These are phyloP conservation scores for Aureobasidium sp. DNA, from an alignment of 2,329 filamentous ascomycete genomes.

Conservation along the genomic window DNA sequence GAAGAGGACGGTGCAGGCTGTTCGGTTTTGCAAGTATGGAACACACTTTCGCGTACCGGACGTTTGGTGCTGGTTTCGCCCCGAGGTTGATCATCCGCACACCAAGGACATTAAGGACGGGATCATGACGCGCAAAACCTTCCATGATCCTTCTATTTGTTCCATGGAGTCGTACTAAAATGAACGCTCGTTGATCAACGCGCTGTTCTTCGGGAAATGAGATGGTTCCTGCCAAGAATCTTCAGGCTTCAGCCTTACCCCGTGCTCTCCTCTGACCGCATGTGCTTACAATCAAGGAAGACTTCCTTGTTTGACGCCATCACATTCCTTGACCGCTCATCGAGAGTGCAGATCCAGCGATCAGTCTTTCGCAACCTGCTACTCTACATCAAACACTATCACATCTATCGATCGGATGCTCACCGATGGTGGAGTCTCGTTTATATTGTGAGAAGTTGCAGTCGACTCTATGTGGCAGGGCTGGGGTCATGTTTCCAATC, in stretches of 20 bases:
- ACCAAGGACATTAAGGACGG: constrained; percentile 9
- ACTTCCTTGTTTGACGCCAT: constrained; percentile 6
- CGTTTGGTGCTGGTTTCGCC: constrained; percentile 10
- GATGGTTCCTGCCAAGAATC: constrained; percentile 7
- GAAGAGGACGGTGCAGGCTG: not conserved
- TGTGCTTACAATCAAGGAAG: not conserved
- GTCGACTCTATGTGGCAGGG: not conserved
- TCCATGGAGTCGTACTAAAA: constrained; percentile 5
- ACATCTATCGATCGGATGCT: not conserved
- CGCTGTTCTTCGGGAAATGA: not conserved
- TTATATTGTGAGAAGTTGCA: not conserved
- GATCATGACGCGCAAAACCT: constrained; percentile 1
- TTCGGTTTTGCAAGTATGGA: not conserved
- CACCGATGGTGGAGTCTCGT: not conserved
- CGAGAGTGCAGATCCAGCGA: not conserved
- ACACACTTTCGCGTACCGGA: constrained; percentile 1
- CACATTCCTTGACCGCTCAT: constrained; percentile 6
- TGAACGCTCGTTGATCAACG: not conserved
- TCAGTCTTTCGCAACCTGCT: not conserved
- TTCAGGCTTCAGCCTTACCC: constrained; percentile 5
- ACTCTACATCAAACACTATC: not conserved
- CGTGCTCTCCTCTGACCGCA: not conserved
- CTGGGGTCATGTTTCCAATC: not conserved
- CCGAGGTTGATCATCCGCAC: not conserved
- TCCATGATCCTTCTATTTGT: constrained; percentile 2